Evolutionary conservation across 257 asterid genomes (phyloP), one percentile per base, ranked within the genome.

Genomic region (Plectranthus barbatus): DNA sequence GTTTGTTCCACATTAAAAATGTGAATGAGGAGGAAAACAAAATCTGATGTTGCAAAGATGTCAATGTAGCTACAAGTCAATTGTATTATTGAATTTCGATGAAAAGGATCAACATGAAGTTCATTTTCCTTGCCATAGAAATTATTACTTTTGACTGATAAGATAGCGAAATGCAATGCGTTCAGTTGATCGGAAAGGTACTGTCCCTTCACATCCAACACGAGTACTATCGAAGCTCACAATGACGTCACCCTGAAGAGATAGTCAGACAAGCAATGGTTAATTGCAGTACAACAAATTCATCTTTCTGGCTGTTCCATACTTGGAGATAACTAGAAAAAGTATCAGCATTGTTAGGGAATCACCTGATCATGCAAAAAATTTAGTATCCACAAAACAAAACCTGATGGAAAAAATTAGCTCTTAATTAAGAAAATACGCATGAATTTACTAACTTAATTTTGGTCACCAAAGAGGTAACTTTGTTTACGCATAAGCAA

Each of bases 111-210:
- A 37, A 37, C 10, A 23, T 23, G 29, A 23, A 23, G 29, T 23
- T 23, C 53, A 48, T 60, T 23, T 61, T 34, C 7, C 31, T 36
- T 45, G 54, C 42, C 14, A 54, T 49, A 66, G 31, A 40, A 56
- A 70, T 49, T 54, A 23, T 74, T 80, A 88, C 90, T 80, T 84
- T 82, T 85, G 90, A 80, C 97, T 86, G 62, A 92, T 78, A 67
- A 92, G 91, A 77, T 85, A 92, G 76, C 96, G 94, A 76, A 92
- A 92, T 53, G 97, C 99, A 71, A 92, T 92, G 53, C 96, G 95
- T 79, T 87, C 99, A 36, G 84, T 74, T 46, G 97, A 81, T 60
- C 89, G 92, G 77, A 88, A 92, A 0, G 97, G 99, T 56, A 92
- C 93, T 13, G 99, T 92, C 69, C 99, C 97, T 82, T 92, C 97